These are phyloP conservation scores for barley (Hordeum vulgare) DNA, from an alignment of 176 grass and related monocot genomes.

Conservation along the genomic window MorexV3_pseudomolecules_assembly NC_058519.1:491661589-491662088, in stretches of 20 bases:
- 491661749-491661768: not conserved
- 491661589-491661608: slow-evolving; percentile 72
- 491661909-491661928: not conserved
- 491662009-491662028: slow-evolving; percentile 89
- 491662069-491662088: slow-evolving; percentile 35
- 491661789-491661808: slow-evolving; percentile 93
- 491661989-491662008: slow-evolving; percentile 80
- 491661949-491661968: not conserved
- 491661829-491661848: slow-evolving; percentile 83
- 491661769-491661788: slow-evolving; percentile 50
- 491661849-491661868: slow-evolving; percentile 49
- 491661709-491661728: not conserved
- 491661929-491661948: not conserved
- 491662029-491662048: slow-evolving; percentile 88
- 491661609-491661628: not conserved
- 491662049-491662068: slow-evolving; percentile 63
- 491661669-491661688: no score
- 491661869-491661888: slow-evolving; percentile 82
- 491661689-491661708: not conserved
- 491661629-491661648: not conserved
- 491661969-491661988: slow-evolving; percentile 30
- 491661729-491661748: not conserved
- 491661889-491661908: slow-evolving; percentile 81
- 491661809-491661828: slow-evolving; percentile 80
- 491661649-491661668: not conserved